Conservation (phyloP, 2,329 filamentous ascomycete genomes). For the Aspergillus sp. region DNA sequence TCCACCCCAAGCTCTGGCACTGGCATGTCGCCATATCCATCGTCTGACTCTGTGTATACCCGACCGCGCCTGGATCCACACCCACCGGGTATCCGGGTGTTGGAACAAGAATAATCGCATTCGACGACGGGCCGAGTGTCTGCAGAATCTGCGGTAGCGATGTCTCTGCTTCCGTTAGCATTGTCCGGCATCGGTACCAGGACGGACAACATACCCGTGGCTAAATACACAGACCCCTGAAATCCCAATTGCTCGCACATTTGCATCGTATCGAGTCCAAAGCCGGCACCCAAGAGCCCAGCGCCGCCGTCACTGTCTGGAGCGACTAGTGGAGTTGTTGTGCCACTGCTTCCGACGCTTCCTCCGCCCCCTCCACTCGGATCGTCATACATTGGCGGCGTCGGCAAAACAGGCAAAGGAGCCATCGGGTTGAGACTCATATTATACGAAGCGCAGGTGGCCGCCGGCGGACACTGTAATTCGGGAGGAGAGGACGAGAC, state of each 20-base stretch:
- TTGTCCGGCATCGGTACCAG: background rate
- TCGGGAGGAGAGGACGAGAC: constrained; percentile 13
- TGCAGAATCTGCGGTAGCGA: constrained; percentile 28
- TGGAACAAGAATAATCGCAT: constrained; percentile 25
- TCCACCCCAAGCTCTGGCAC: constrained; percentile 11
- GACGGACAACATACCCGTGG: constrained; percentile 3
- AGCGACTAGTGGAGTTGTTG: background rate
- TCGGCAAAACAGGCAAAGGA: constrained; percentile 1
- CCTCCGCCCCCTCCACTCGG: background rate
- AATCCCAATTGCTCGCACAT: constrained; percentile 16
- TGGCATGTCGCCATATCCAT: constrained; percentile 2
- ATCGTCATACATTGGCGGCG: constrained; percentile 10
- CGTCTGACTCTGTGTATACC: background rate
- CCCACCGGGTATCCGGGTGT: background rate
- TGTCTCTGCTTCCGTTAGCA: constrained; percentile 14
- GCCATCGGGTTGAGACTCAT: background rate
- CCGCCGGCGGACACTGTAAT: constrained; percentile 8
- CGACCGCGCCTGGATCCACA: background rate
- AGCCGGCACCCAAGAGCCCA: background rate
- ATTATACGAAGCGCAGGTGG: constrained; percentile 14
- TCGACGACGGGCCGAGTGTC: constrained; percentile 16
- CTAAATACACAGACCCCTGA: constrained; percentile 13
- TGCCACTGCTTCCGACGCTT: background rate
- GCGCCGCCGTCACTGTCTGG: background rate
- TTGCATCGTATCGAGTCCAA: constrained; percentile 5